A percentile compares a stretch with the other conserved stretches of the same genome.
Evolutionary conservation across 164 flowering plant species (phyloP).

Genomic region (Magnolia kwangsiensis): DNA sequence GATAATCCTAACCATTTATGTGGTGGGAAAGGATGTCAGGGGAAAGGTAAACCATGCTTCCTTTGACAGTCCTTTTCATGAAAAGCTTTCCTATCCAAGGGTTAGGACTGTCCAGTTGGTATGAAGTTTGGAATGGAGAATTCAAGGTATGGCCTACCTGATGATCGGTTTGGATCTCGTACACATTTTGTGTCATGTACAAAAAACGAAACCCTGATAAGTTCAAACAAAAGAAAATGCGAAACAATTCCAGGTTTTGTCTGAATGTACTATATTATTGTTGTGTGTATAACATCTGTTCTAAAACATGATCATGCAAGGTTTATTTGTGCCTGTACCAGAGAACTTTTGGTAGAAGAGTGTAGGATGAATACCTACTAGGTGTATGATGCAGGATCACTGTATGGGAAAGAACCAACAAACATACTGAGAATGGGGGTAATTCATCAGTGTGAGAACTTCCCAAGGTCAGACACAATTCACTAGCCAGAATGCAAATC

Average conservation of each 20-base stretch:
- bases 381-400: not conserved
- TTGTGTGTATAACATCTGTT: too few species aligned
- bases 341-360: not conserved
- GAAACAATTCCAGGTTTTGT: not conserved
- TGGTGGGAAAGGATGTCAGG: too few species aligned
- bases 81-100: too few species aligned
- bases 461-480: not conserved
- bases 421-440: not conserved
- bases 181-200: not conserved
- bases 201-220: not conserved
- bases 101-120: too few species aligned
- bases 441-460: not conserved
- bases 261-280: not conserved
- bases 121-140: not conserved
- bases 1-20: too few species aligned
- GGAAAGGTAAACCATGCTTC: too few species aligned
- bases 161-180: not conserved
- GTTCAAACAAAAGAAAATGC: not conserved
- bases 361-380: not conserved
- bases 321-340: too few species aligned
- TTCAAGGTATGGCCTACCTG: not conserved
- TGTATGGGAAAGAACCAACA: not conserved
- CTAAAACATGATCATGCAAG: too few species aligned
- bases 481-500: not conserved
- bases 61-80: too few species aligned